These are phyloP conservation scores for Trypanosoma brucei DNA, from an alignment of 208 protist genomes.

Conservation along the genomic window DNA sequence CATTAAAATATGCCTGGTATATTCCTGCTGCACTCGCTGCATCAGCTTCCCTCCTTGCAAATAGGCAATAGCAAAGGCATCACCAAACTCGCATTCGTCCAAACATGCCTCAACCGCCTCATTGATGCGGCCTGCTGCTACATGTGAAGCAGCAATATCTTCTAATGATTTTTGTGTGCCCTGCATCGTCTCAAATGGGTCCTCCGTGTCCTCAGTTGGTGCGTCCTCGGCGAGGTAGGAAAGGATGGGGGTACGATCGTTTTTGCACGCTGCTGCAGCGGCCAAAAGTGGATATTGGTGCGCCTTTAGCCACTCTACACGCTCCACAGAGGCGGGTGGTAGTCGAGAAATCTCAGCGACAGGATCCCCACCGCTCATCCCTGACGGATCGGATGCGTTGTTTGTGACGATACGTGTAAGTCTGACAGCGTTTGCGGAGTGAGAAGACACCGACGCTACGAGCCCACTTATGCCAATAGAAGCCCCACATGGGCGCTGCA, in stretches of 20 bases:
- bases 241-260: constrained; percentile 57
- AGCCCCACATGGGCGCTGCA: constrained; percentile 57
- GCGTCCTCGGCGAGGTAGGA: constrained; percentile 38
- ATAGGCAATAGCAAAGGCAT: constrained; percentile 75
- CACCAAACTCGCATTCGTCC: constrained; percentile 48
- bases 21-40: constrained; percentile 54
- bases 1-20: constrained; percentile 34
- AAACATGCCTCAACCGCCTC: constrained; percentile 77
- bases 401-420: constrained; percentile 29
- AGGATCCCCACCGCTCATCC: constrained; percentile 21
- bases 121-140: constrained; percentile 57
- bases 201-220: constrained; percentile 28
- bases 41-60: constrained; percentile 59
- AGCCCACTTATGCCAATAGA: constrained; percentile 51
- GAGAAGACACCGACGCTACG: constrained; percentile 42
- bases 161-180: constrained; percentile 60
- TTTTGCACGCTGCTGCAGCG: constrained; percentile 51
- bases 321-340: constrained; percentile 37
- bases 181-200: constrained; percentile 59
- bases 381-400: constrained; percentile 15
- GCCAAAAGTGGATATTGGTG: constrained; percentile 49
- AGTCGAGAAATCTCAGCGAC: constrained; percentile 20
- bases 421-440: constrained; percentile 18
- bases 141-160: constrained; percentile 50
- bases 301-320: constrained; percentile 50